phyloP scores from a whole-genome alignment of 176 grass and related monocot species.

The Leersia perrieri region DNA sequence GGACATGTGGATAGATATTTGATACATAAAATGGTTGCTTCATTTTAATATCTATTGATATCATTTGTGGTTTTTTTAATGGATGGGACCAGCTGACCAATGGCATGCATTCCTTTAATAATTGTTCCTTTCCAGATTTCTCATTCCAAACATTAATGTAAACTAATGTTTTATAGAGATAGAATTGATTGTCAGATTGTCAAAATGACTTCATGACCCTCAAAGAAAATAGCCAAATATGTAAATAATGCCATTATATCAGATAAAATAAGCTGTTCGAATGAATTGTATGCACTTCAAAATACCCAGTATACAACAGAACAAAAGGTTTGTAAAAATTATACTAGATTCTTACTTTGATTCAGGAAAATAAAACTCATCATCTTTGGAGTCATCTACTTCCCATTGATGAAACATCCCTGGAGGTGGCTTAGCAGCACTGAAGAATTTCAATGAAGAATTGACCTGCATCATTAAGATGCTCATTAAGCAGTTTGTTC shows the following conservation, averaged over 20 bases:
- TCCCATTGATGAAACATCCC: neutral
- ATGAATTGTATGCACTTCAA: neutral
- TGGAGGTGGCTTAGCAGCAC: neutral
- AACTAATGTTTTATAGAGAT: neutral
- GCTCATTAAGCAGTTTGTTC: neutral
- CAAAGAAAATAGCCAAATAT: no score
- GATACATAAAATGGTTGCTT: neutral
- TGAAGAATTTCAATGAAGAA: neutral
- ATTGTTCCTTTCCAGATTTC: neutral
- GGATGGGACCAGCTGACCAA: neutral
- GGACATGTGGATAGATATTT: neutral
- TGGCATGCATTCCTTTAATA: neutral
- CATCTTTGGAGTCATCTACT: neutral
- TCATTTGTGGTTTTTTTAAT: neutral
- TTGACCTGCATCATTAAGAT: neutral
- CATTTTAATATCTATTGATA: neutral
- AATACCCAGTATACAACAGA: neutral
- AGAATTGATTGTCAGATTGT: neutral
- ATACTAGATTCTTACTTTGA: constrained; percentile 4
- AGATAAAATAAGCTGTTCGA: neutral
- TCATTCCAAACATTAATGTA: neutral
- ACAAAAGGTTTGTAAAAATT: neutral
- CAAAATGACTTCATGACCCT: no score
- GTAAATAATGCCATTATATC: no score
- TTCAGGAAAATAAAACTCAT: neutral